A percentile compares a stretch with the other conserved stretches of the same genome.
phyloP scores from a whole-genome alignment of 1,284 basidiomycete genomes.

The Flammula alnicola region DNA sequence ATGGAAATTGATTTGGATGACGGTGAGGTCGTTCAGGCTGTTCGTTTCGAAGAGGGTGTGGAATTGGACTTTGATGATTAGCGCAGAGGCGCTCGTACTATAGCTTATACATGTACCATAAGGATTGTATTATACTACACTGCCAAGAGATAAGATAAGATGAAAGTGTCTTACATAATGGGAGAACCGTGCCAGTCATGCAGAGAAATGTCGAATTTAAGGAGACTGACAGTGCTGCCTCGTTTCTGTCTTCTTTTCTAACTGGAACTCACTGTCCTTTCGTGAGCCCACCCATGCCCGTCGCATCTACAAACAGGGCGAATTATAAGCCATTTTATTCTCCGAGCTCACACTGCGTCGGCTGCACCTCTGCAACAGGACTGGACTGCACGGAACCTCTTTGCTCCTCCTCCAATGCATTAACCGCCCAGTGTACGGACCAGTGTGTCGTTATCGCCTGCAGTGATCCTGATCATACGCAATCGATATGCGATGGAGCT shows the following conservation, averaged over 20 bases:
- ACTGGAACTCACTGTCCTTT: no score
- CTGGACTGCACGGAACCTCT: no score
- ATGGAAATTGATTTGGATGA: slow-evolving; percentile 22
- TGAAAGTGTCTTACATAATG: slow-evolving; percentile 17
- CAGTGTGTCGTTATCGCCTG: slow-evolving; percentile 73
- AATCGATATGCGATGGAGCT: slow-evolving; percentile 34
- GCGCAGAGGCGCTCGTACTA: not conserved
- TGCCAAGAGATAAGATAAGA: slow-evolving; percentile 21
- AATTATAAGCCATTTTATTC: not conserved
- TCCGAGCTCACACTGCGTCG: slow-evolving; percentile 20
- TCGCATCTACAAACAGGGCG: not conserved
- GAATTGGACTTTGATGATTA: slow-evolving; percentile 31
- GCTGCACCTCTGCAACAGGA: slow-evolving; percentile 21
- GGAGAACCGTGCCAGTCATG: slow-evolving; percentile 33
- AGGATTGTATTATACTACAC: not conserved
- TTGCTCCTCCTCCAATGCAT: no score
- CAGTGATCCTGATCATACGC: slow-evolving; percentile 56
- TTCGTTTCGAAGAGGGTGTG: slow-evolving; percentile 32
- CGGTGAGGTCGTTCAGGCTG: slow-evolving; percentile 33
- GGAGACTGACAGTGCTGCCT: slow-evolving; percentile 1
- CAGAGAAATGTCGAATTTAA: slow-evolving; percentile 10
- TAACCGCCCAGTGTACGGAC: slow-evolving; percentile 68
- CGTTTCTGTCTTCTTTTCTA: slow-evolving; percentile 4
- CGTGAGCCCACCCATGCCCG: no score
- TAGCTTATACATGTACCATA: not conserved